These are phyloP conservation scores for Musa itinerans DNA, from an alignment of 176 grass and related monocot species.

Conservation along the genomic window DNA sequence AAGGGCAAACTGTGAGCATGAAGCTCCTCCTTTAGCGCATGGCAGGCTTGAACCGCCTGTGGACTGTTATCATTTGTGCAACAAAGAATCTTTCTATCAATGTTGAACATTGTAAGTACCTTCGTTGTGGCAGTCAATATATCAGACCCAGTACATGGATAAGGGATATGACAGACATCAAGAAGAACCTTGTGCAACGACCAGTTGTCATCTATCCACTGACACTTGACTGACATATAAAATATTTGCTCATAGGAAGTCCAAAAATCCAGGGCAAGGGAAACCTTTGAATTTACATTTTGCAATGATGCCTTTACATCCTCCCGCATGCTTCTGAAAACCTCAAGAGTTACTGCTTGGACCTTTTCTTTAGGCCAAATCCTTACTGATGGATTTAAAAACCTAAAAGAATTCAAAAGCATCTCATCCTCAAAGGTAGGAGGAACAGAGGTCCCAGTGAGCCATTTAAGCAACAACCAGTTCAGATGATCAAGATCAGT, in stretches of 20 bases:
- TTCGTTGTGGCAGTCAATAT: constrained; percentile 47
- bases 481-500: constrained; percentile 69
- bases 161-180: constrained; percentile 63
- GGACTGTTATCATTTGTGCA: constrained; percentile 78
- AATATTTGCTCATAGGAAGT: constrained; percentile 65
- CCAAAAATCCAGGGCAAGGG: constrained; percentile 78
- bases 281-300: constrained; percentile 50
- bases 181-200: constrained; percentile 58
- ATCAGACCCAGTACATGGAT: constrained; percentile 46
- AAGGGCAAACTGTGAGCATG: constrained; percentile 53
- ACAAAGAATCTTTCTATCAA: constrained; percentile 58
- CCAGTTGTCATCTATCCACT: constrained; percentile 93
- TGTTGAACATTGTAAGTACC: constrained; percentile 48
- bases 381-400: constrained; percentile 46
- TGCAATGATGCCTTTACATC: constrained; percentile 63
- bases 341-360: constrained; percentile 49
- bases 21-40: constrained; percentile 46
- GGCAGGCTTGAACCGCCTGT: constrained; percentile 49
- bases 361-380: constrained; percentile 73
- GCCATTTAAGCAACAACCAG: constrained; percentile 83
- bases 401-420: constrained; percentile 63
- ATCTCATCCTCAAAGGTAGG: constrained; percentile 37
- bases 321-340: constrained; percentile 77
- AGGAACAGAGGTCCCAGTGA: constrained; percentile 54
- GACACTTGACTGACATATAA: constrained; percentile 85